Evolutionary conservation across 2,329 filamentous ascomycete genomes (phyloP), one percentile per base, ranked within the genome.

Genomic region (Septoria linicola): DNA sequence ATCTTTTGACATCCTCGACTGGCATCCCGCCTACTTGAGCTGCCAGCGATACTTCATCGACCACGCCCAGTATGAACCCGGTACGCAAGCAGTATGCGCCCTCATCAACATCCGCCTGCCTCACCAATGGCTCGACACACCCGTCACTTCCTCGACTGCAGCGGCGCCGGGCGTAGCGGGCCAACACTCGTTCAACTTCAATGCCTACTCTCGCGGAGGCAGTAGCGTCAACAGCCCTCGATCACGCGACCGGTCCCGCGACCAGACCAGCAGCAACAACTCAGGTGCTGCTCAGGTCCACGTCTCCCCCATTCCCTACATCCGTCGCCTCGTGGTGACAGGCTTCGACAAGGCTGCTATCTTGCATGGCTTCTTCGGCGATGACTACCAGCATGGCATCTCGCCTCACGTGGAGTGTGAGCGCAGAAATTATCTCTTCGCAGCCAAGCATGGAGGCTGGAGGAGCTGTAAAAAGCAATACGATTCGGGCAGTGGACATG

Each of bases 321-420:
- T 97, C 56, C 85, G 92, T 27, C 88, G 93, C 13, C 80, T 97
- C 2, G 84, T 97, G 40, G 89, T 89, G 13, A 97, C 92, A 0
- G 92, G 91, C 1, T 93, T 95, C 74, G 93, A 97, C 69, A 84
- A 84, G 34, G 84, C 87, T 0, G 84, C 84, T 0, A 85, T 97
- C n/a, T 75, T 99, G 54, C 89, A 96, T 66, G 90, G 90, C 8
- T 96, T 96, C 74, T 99, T 97, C 63, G 93, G 93, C n/a, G 88
- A 96, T 59, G 87, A 95, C 66, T 99, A 91, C 88, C 71, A 76
- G 27, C 76, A 80, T 16, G 93, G 93, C 1, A 79, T 97, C 41
- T 87, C 90, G 0, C 82, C 84, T 8, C 76, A 96, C 53, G 88
- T 95, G 66, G 89, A 96, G 68, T 85, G 87, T 58, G 93, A 99